Percentiles rank a stretch among this genome's conserved stretches.
Conservation (phyloP, 805 yeast species). For the Naumovozyma dairenensis region DNA sequence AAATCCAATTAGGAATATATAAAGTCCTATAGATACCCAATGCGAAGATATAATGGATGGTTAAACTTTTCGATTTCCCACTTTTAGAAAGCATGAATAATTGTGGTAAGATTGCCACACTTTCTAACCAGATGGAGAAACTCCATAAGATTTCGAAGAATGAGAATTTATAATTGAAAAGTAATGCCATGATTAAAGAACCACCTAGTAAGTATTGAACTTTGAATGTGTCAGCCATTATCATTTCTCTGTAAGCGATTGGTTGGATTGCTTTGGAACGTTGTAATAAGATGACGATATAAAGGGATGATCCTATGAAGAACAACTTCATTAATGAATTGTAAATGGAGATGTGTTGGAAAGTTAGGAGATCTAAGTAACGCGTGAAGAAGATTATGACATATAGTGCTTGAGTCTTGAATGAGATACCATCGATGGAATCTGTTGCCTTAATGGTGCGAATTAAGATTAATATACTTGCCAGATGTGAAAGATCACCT, state of each 20-base stretch:
- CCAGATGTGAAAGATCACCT: slow-evolving; percentile 78
- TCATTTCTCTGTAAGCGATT: slow-evolving; percentile 42
- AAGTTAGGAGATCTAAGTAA: slow-evolving; percentile 47
- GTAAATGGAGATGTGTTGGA: slow-evolving; percentile 55
- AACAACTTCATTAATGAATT: slow-evolving; percentile 73
- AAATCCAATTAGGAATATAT: slow-evolving; percentile 92
- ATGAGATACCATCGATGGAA: slow-evolving; percentile 74
- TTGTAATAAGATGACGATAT: slow-evolving; percentile 65
- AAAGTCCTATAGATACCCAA: slow-evolving; percentile 82
- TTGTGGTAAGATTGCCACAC: slow-evolving; percentile 88
- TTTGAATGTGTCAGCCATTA: slow-evolving; percentile 65
- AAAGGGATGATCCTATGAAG: slow-evolving; percentile 65
- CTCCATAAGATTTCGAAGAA: slow-evolving; percentile 69
- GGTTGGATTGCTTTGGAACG: slow-evolving; percentile 36
- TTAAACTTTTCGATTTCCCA: slow-evolving; percentile 79
- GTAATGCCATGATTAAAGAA: slow-evolving; percentile 44
- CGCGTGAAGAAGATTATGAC: slow-evolving; percentile 63
- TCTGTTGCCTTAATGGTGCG: slow-evolving; percentile 54
- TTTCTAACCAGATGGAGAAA: slow-evolving; percentile 85
- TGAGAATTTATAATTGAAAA: slow-evolving; percentile 59
- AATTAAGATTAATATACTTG: slow-evolving; percentile 66
- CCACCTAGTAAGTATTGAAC: slow-evolving; percentile 61
- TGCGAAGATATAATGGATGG: slow-evolving; percentile 89
- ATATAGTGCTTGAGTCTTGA: slow-evolving; percentile 80
- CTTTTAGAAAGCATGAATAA: slow-evolving; percentile 80